These are phyloP conservation scores for Neurospora sp. DNA, from an alignment of 495 filamentous ascomycete genomes.

Conservation along the genomic window DNA sequence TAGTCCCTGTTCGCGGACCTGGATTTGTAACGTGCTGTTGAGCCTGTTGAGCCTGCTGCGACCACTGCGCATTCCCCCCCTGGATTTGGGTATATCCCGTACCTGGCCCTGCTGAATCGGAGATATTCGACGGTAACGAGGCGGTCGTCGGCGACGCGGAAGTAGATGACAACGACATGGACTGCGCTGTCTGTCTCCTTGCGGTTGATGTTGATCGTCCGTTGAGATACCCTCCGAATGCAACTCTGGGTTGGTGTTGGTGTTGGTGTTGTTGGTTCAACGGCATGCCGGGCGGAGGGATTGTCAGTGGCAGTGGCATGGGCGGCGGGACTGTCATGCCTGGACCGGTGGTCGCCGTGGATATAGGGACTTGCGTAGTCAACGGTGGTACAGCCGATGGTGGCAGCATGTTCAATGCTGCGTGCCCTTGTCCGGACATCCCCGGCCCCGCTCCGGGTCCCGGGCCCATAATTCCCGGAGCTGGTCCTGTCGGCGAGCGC, in stretches of 20 bases:
- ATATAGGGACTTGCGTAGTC: not conserved
- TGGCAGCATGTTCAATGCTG: not conserved
- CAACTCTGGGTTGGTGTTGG: not conserved
- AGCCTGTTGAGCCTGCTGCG: not conserved
- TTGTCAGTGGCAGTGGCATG: not conserved
- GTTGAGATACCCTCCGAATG: slow-evolving; percentile 1
- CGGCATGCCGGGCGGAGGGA: too few relatives aligned
- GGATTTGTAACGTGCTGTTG: not conserved
- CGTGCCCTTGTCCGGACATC: not conserved
- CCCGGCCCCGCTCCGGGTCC: not conserved
- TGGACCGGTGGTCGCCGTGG: not conserved
- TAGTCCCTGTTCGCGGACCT: not conserved
- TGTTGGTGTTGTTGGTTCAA: too few relatives aligned
- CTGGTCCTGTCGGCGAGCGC: not conserved
- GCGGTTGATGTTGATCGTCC: not conserved
- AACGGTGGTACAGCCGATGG: not conserved
- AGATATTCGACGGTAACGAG: not conserved
- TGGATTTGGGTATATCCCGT: not conserved
- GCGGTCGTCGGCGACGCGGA: not conserved
- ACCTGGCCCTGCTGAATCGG: not conserved
- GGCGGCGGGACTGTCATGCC: not conserved
- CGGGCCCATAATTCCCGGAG: not conserved
- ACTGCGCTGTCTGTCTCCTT: not conserved
- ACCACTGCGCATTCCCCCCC: not conserved
- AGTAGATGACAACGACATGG: not conserved